Percentiles rank a stretch among this genome's conserved stretches.
Conservation (phyloP, 495 filamentous ascomycete species). For the Tuber umbilicatum region DNA sequence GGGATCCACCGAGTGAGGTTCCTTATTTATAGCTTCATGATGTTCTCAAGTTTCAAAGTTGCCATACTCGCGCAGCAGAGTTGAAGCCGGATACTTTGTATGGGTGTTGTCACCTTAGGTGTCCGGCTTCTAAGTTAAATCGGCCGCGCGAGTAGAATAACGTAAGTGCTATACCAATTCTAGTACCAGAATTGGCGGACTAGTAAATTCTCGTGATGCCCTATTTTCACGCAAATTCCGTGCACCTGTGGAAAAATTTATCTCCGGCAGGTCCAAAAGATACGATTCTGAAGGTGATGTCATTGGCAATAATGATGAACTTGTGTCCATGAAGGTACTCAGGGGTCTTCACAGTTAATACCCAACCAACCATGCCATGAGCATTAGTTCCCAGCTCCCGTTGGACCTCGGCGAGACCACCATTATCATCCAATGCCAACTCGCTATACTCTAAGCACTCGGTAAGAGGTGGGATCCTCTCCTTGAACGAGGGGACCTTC, state of each 20-base stretch:
- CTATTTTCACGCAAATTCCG: constrained; percentile 82
- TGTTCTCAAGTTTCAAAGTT: too few species aligned
- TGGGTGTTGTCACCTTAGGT: too few species aligned
- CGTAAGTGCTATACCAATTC: constrained; percentile 72
- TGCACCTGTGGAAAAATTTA: constrained; percentile 98
- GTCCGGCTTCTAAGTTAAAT: too few species aligned
- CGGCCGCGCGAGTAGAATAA: too few species aligned
- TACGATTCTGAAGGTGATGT: constrained; percentile 98
- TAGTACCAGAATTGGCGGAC: constrained; percentile 97
- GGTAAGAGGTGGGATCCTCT: constrained; percentile 73
- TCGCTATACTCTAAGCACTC: constrained; percentile 96
- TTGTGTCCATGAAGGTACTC: constrained; percentile 89
- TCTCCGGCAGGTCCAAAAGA: constrained; percentile 95
- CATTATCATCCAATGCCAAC: constrained; percentile 85
- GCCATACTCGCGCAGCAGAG: too few species aligned
- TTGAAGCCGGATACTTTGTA: too few species aligned
- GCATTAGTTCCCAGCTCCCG: constrained; percentile 91
- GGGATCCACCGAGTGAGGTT: too few species aligned
- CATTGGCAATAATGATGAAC: constrained; percentile 95
- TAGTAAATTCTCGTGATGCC: constrained; percentile 96
- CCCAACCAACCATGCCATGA: constrained; percentile 97
- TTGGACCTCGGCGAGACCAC: constrained; percentile 83
- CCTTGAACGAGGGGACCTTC: constrained; percentile 62
- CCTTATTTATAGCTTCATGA: too few species aligned
- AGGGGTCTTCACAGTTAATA: constrained; percentile 90